phyloP scores from a whole-genome alignment of 176 grass and related monocot species.

The Elaeis guineensis region DNA sequence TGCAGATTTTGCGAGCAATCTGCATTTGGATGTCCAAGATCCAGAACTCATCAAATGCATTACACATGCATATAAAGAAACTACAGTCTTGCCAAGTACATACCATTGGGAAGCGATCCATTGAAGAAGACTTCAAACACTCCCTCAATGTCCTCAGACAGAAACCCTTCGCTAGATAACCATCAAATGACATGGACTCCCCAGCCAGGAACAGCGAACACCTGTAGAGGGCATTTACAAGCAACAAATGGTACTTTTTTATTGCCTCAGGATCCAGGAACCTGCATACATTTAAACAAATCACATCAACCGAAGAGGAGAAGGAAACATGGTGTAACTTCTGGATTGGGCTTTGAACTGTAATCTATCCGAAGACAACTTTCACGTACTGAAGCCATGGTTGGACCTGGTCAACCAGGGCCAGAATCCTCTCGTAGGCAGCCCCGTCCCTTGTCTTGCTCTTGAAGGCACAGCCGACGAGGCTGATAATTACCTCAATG shows the following conservation, averaged over 20 bases:
- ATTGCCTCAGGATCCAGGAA: constrained; percentile 30
- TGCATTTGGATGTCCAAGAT: constrained; percentile 19
- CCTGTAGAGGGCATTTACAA: constrained; percentile 46
- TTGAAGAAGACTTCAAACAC: constrained; percentile 19
- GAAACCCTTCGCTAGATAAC: constrained; percentile 32
- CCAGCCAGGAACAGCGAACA: constrained; percentile 47
- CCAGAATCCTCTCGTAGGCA: constrained; percentile 37
- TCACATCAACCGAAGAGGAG: not conserved
- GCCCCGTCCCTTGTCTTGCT: constrained; percentile 35
- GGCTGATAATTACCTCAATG: constrained; percentile 42
- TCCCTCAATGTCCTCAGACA: constrained; percentile 26
- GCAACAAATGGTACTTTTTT: constrained; percentile 34
- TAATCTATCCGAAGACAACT: too few relatives aligned
- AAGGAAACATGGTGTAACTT: too few relatives aligned
- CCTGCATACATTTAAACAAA: constrained; percentile 31
- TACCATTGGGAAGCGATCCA: constrained; percentile 45
- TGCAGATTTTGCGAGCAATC: constrained; percentile 57
- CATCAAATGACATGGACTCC: constrained; percentile 25
- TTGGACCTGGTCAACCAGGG: constrained; percentile 40
- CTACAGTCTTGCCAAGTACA: not conserved
- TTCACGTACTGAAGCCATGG: constrained; percentile 62
- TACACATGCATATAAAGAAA: too few relatives aligned
- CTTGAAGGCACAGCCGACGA: constrained; percentile 51
- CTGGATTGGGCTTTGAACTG: too few relatives aligned
- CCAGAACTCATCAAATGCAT: constrained; percentile 11